Evolutionary conservation across 768 basidiomycete species (phyloP).

Genomic region (Hericium rajendrae): DNA sequence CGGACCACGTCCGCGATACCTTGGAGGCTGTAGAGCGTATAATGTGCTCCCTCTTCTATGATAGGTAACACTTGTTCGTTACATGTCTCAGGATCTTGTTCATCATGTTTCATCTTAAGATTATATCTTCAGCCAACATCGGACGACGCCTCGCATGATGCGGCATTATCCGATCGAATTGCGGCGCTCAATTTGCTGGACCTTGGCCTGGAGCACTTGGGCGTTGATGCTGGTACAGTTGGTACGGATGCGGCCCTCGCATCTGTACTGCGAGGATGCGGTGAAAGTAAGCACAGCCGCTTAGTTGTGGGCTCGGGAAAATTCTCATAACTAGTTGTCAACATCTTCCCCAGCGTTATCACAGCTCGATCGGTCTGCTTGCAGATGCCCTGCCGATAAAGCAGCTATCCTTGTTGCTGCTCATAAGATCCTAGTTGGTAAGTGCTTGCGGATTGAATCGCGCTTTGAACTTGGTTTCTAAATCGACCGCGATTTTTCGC

Average conservation of each 20-base stretch:
- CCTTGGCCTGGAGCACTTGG: conserved; percentile 79
- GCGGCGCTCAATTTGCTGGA: conserved; percentile 91
- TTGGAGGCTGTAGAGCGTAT: conserved; percentile 69
- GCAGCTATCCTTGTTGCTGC: conserved; percentile 70
- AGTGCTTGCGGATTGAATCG: conserved; percentile 16
- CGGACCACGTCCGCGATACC: conserved; percentile 37
- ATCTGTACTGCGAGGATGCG: conserved; percentile 58
- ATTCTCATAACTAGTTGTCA: conserved; percentile 6
- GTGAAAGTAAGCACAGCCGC: conserved; percentile 44
- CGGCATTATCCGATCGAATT: conserved; percentile 78
- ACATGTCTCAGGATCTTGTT: too few relatives aligned
- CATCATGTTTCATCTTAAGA: conserved; percentile 27
- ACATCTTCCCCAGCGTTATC: conserved; percentile 34
- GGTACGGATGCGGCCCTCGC: conserved; percentile 39
- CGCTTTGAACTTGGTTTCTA: background rate
- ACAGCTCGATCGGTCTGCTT: conserved; percentile 34
- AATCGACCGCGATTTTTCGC: background rate
- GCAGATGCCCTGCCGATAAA: conserved; percentile 67
- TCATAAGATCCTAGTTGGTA: conserved; percentile 83
- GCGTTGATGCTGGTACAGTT: conserved; percentile 58
- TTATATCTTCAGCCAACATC: conserved; percentile 67
- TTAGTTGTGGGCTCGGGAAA: background rate
- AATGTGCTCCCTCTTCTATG: conserved; percentile 72
- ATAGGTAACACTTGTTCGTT: conserved; percentile 38
- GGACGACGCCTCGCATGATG: conserved; percentile 83